Evolutionary conservation across 2,329 filamentous ascomycete species (phyloP), one percentile per base, ranked within the genome.

Genomic region (Xylariaceae sp.): DNA sequence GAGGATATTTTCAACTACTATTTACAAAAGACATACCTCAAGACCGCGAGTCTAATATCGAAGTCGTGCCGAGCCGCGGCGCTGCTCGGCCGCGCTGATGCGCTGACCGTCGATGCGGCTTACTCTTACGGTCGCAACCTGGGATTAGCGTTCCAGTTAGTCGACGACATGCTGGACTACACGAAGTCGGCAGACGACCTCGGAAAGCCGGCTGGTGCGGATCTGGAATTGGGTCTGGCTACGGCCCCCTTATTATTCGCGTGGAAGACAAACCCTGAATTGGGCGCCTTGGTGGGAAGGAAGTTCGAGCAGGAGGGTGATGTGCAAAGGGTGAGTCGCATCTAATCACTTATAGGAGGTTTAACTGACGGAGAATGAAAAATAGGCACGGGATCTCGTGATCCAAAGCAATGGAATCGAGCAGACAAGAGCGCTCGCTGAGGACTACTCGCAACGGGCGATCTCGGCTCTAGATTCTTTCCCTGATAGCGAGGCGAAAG

Each of bases 161-260:
- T 99, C 13, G 94, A 99, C 72, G 94, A 99, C 73, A 90, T 99
- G 88, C 81, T 99, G 68, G 94, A 99, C 74, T 99, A 97, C 74
- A 97, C 94, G 0, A 84, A 91, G 62, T 91, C 84, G 57, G 91
- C 87, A 48, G 82, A 84, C 60, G 92, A 97, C 73, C 78, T 99
- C 48, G 94, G 94, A 23, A 99, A 99, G 77, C 94, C 94, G 2
- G 90, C 93, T 4, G 94, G 93, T 47, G 94, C 94, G 35, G 94
- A 99, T 75, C 75, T 99, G 63, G 91, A 97, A 75, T 79, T 99
- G 35, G 94, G 94, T 3, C 81, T 99, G 59, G 94, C 94, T 49
- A 99, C 94, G 10, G 94, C 94, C 10, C 94, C 94, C 13, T 77
- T 99, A 64, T 77, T 99, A 48, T 99, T 97, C 77, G 94, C 94